A percentile compares a stretch with the other conserved stretches of the same genome.
Conservation (phyloP, 2,329 filamentous ascomycete species). For the Chaetomium globosum region DNA sequence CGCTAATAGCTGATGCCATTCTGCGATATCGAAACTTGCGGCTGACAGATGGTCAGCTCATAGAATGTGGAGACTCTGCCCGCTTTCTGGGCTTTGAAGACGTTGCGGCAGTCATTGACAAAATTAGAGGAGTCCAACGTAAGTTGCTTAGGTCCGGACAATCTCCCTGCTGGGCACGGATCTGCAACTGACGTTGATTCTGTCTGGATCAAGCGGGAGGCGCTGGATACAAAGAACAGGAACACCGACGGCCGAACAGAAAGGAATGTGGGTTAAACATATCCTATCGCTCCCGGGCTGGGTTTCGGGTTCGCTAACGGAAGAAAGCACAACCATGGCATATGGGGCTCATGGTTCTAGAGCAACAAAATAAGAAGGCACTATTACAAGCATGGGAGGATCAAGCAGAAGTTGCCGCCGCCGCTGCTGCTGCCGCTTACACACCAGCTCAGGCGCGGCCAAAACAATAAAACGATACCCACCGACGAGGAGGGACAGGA, state of each 20-base stretch:
- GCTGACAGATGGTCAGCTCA: background rate
- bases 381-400: too few species aligned
- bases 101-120: background rate
- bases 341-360: background rate
- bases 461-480: too few species aligned
- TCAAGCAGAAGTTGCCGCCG: too few species aligned
- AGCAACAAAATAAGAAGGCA: background rate
- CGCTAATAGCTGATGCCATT: background rate
- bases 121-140: background rate
- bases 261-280: background rate
- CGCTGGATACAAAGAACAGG: background rate
- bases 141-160: background rate
- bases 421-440: too few species aligned
- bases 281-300: too few species aligned
- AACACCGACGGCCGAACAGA: background rate
- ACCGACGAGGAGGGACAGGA: too few species aligned
- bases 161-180: background rate
- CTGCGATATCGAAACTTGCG: background rate
- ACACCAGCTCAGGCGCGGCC: too few species aligned
- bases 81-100: background rate
- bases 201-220: background rate
- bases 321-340: background rate
- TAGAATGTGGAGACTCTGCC: background rate
- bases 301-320: too few species aligned
- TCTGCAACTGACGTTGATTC: background rate